Conservation (phyloP, 2,329 filamentous ascomycete species). For the Botrytis fabae region DNA sequence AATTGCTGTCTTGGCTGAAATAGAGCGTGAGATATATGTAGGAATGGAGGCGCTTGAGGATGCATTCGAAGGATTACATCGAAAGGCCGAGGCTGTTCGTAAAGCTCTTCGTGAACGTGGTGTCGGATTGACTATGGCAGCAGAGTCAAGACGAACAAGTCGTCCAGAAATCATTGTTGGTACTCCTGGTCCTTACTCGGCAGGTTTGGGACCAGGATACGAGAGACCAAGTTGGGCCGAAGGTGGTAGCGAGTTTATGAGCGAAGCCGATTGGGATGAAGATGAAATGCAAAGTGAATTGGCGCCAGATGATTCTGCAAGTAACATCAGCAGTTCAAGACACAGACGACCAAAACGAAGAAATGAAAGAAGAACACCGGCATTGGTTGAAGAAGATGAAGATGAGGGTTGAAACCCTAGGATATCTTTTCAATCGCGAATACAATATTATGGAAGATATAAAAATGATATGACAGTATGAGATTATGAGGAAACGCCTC, state of each 20-base stretch:
- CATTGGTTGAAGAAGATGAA: conserved; percentile 70
- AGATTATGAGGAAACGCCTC: neutral
- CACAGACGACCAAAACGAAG: conserved; percentile 66
- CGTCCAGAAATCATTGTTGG: conserved; percentile 43
- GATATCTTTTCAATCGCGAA: neutral
- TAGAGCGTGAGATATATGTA: conserved; percentile 88
- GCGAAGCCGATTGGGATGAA: conserved; percentile 41
- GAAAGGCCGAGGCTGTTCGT: conserved; percentile 78
- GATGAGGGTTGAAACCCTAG: conserved; percentile 45
- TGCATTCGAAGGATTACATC: conserved; percentile 88
- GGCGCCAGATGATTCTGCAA: conserved; percentile 76
- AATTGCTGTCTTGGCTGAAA: conserved; percentile 83
- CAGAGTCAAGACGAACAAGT: conserved; percentile 36
- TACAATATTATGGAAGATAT: conserved; percentile 5
- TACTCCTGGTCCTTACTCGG: conserved; percentile 44
- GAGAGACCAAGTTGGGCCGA: conserved; percentile 38
- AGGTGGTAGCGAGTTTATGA: conserved; percentile 50
- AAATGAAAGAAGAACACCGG: conserved; percentile 69
- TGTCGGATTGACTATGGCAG: conserved; percentile 60
- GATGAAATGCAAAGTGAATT: conserved; percentile 60
- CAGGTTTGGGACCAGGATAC: conserved; percentile 39
- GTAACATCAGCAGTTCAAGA: conserved; percentile 73
- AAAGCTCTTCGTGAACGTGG: conserved; percentile 77
- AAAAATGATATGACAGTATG: conserved; percentile 12
- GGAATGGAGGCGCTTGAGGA: conserved; percentile 95